A percentile compares a stretch with the other conserved stretches of the same genome.
Conservation (phyloP, 1,284 basidiomycete species). For the Ceratobasidium sp. region DNA sequence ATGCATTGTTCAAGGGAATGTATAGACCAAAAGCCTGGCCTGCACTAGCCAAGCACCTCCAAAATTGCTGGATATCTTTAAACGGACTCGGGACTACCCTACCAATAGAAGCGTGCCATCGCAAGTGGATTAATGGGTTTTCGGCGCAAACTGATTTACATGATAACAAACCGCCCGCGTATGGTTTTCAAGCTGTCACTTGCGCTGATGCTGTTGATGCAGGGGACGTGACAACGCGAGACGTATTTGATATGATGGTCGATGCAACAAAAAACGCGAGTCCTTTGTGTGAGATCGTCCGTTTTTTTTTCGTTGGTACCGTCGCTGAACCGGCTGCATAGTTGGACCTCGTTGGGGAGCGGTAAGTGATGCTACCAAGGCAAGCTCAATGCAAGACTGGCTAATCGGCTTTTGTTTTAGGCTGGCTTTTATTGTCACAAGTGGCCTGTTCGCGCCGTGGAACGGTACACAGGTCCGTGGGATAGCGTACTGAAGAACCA, state of each 20-base stretch:
- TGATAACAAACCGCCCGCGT: too few relatives aligned
- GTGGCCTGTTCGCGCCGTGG: slow-evolving; percentile 41
- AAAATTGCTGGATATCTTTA: neutral
- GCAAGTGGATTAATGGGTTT: too few relatives aligned
- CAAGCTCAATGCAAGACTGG: neutral
- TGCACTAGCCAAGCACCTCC: neutral
- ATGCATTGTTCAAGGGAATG: neutral
- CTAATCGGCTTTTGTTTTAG: neutral
- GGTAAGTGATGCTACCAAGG: neutral
- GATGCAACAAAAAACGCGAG: neutral
- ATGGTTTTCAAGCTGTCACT: slow-evolving; percentile 27
- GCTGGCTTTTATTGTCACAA: slow-evolving; percentile 24
- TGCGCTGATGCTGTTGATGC: slow-evolving; percentile 47
- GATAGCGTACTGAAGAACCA: slow-evolving; percentile 21
- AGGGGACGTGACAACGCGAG: slow-evolving; percentile 17
- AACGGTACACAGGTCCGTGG: slow-evolving; percentile 41
- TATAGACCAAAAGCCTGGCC: neutral
- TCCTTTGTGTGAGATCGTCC: slow-evolving; percentile 6
- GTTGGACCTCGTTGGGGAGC: neutral
- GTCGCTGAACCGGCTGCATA: neutral
- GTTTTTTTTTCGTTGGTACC: neutral
- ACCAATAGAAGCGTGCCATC: too few relatives aligned
- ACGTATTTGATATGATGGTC: slow-evolving; percentile 16
- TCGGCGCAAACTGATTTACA: too few relatives aligned
- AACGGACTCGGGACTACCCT: too few relatives aligned